Evolutionary conservation across 441 rosid species (phyloP).

Genomic region (Erysimum cheiri): DNA sequence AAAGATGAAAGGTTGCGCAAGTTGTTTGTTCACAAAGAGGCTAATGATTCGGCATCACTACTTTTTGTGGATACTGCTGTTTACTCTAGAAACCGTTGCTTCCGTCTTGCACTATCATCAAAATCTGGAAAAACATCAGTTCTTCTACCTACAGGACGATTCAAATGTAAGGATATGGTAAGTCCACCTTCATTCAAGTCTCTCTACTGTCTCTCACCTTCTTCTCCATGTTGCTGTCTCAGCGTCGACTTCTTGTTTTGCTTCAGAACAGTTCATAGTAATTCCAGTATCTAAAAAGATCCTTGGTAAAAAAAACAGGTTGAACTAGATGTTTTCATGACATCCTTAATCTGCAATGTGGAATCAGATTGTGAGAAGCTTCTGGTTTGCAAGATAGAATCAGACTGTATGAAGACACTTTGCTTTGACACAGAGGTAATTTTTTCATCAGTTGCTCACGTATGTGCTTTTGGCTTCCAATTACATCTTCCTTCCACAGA

Average conservation of each 20-base stretch:
- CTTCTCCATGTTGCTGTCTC: slow-evolving; percentile 10
- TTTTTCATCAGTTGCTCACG: slow-evolving; percentile 2
- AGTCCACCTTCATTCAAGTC: slow-evolving; percentile 37
- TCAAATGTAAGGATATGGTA: slow-evolving; percentile 86
- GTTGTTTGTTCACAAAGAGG: slow-evolving; percentile 76
- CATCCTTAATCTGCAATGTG: slow-evolving; percentile 88
- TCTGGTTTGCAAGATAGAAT: slow-evolving; percentile 88
- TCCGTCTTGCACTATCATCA: slow-evolving; percentile 86
- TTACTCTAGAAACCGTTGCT: slow-evolving; percentile 93
- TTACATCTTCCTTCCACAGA: slow-evolving; percentile 6
- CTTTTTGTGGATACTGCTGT: slow-evolving; percentile 92
- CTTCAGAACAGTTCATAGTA: background rate
- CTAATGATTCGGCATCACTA: slow-evolving; percentile 57
- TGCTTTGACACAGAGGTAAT: slow-evolving; percentile 90
- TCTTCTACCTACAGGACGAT: slow-evolving; percentile 86
- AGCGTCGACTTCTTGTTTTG: background rate
- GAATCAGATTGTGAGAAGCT: slow-evolving; percentile 80
- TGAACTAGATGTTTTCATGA: slow-evolving; percentile 86
- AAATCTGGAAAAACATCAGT: slow-evolving; percentile 89
- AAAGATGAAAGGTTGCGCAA: slow-evolving; percentile 58
- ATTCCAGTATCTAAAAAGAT: slow-evolving; percentile 29
- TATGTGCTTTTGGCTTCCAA: slow-evolving; percentile 1
- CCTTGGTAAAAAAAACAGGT: slow-evolving; percentile 52
- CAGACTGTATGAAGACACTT: slow-evolving; percentile 86
- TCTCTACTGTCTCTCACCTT: slow-evolving; percentile 1